Conservation (phyloP, 176 grass and related monocot species). For the Eragrostis nindensis region DNA sequence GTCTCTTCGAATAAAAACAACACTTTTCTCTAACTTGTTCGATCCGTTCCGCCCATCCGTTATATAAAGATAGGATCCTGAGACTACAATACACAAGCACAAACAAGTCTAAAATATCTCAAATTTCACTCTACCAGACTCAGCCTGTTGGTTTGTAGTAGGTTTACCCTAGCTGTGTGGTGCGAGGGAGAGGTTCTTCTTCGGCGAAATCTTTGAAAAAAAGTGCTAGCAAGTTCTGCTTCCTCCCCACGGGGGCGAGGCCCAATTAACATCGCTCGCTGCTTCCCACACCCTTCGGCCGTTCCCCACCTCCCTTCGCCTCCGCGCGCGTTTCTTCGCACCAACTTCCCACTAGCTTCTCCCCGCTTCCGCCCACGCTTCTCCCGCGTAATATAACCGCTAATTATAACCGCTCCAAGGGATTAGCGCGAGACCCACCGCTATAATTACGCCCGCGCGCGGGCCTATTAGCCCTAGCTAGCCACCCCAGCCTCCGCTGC, state of each 20-base stretch:
- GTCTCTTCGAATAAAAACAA: not conserved
- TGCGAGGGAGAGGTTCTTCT: not conserved
- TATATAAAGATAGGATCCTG: not conserved
- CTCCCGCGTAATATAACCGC: slow-evolving; percentile 50
- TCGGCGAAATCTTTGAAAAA: too few relatives aligned
- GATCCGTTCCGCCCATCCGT: too few relatives aligned
- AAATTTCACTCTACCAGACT: too few relatives aligned
- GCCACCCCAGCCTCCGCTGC: not conserved
- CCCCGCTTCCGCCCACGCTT: too few relatives aligned
- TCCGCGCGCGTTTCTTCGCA: not conserved
- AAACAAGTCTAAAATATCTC: too few relatives aligned
- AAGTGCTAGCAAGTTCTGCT: too few relatives aligned
- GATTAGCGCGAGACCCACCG: slow-evolving; percentile 30
- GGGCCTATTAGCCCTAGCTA: slow-evolving; percentile 33
- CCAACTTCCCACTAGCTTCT: slow-evolving; percentile 7
- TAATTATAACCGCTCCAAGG: slow-evolving; percentile 15
- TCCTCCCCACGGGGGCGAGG: not conserved
- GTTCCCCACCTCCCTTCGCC: too few relatives aligned
- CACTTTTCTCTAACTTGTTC: too few relatives aligned
- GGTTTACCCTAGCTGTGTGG: too few relatives aligned
- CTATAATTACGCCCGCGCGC: slow-evolving; percentile 53
- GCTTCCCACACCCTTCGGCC: too few relatives aligned
- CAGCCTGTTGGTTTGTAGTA: too few relatives aligned
- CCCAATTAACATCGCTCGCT: not conserved
- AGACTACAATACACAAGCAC: not conserved